Conservation (phyloP, 2,329 filamentous ascomycete genomes). For the Diaporthe sp. region DNA sequence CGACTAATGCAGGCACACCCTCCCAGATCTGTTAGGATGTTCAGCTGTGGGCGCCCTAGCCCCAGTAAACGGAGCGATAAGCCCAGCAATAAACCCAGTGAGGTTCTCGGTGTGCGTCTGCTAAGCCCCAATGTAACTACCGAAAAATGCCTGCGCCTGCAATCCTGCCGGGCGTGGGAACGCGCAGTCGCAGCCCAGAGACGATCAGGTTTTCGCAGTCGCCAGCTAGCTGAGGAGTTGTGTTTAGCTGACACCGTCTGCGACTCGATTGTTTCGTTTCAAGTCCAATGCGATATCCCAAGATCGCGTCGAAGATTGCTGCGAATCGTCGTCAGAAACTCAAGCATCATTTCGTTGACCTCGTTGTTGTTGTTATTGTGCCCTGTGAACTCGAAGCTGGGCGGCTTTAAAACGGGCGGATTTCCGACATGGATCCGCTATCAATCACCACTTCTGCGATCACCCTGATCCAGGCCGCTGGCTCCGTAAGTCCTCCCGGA, state of each 20-base stretch:
- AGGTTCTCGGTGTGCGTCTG: background rate
- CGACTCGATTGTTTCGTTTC: background rate
- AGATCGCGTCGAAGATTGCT: background rate
- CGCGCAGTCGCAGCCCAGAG: background rate
- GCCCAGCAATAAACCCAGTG: conserved; percentile 3
- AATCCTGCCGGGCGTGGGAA: background rate
- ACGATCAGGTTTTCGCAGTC: background rate
- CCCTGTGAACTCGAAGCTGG: background rate
- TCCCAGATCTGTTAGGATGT: background rate
- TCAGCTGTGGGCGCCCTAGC: background rate
- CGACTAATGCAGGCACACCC: conserved; percentile 28
- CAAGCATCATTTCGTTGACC: background rate
- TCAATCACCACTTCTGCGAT: conserved; percentile 38
- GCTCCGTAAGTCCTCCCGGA: conserved; percentile 35
- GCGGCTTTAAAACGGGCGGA: background rate
- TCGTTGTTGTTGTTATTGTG: background rate
- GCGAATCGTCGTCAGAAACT: background rate
- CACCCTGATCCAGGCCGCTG: conserved; percentile 39
- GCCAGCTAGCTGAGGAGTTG: background rate
- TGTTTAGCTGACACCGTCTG: background rate
- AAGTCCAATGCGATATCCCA: background rate
- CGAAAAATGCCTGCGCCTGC: background rate
- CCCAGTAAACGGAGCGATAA: background rate
- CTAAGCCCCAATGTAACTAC: conserved; percentile 9
- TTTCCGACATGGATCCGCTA: conserved; percentile 37